Percentiles rank a stretch among this genome's conserved stretches.
These are phyloP conservation scores for Aspergillus ostianus DNA, from an alignment of 495 filamentous ascomycete genomes.

Conservation along the genomic window DNA sequence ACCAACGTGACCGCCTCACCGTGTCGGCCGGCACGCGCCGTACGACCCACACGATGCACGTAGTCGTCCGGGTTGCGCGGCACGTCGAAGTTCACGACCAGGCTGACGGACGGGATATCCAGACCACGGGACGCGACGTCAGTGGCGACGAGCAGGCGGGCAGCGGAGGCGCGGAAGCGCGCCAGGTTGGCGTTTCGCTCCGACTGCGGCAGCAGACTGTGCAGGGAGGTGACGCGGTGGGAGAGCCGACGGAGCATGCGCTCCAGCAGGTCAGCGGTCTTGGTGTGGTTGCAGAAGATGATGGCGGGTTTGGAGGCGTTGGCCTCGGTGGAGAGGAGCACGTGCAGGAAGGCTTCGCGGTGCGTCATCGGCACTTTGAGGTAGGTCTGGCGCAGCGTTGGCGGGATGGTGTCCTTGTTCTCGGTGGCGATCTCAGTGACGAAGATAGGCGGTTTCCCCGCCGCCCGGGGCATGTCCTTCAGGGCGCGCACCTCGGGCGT, in stretches of 20 bases:
- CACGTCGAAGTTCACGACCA: conserved; percentile 94
- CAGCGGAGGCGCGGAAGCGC: conserved; percentile 87
- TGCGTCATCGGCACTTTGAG: conserved; percentile 84
- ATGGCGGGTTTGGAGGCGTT: conserved; percentile 76
- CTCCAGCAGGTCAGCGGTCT: conserved; percentile 83
- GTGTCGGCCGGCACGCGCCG: conserved; percentile 80
- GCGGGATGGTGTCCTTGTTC: conserved; percentile 62
- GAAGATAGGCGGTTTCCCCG: conserved; percentile 71
- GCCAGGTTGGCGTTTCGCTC: conserved; percentile 83
- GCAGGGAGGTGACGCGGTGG: conserved; percentile 87
- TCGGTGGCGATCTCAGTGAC: conserved; percentile 85
- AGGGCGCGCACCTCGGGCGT: conserved; percentile 88
- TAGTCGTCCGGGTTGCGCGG: conserved; percentile 96
- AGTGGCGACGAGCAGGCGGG: conserved; percentile 87
- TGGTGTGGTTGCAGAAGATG: conserved; percentile 92
- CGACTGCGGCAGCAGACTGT: conserved; percentile 78
- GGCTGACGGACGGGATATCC: conserved; percentile 86
- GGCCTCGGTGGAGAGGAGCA: conserved; percentile 74
- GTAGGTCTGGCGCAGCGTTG: conserved; percentile 79
- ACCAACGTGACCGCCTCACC: conserved; percentile 87
- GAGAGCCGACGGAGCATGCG: conserved; percentile 79
- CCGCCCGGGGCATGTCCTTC: conserved; percentile 67
- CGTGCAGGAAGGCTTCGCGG: conserved; percentile 90
- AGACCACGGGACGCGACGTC: conserved; percentile 95
- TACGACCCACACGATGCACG: conserved; percentile 93